Evolutionary conservation across 2,329 filamentous ascomycete genomes (phyloP).

Genomic region (Arthrobotrys entomopaga): DNA sequence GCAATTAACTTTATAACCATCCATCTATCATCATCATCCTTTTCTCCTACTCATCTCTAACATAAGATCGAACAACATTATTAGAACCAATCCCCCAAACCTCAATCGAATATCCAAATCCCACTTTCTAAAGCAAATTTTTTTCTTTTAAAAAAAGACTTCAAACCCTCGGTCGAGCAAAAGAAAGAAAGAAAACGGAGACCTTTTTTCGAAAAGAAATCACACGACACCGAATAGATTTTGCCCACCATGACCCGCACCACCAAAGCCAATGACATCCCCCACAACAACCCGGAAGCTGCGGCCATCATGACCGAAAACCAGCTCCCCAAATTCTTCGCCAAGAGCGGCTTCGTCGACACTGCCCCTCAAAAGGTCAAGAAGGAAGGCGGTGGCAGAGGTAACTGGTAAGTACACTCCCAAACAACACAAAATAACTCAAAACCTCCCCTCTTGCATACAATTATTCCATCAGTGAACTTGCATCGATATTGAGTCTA

Average conservation of each 20-base stretch:
- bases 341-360: slow-evolving; percentile 82
- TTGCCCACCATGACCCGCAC: slow-evolving; percentile 79
- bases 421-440: background rate
- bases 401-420: slow-evolving; percentile 79
- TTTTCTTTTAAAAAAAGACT: too few species aligned
- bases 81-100: background rate
- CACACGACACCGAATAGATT: background rate
- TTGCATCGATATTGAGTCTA: too few species aligned
- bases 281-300: slow-evolving; percentile 81
- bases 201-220: background rate
- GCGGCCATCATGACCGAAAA: slow-evolving; percentile 77
- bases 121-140: too few species aligned
- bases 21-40: background rate
- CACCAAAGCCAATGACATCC: slow-evolving; percentile 84
- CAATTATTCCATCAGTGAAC: slow-evolving; percentile 11
- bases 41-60: background rate
- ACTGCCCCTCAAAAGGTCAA: slow-evolving; percentile 91
- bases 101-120: background rate
- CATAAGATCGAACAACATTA: background rate
- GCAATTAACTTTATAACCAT: too few species aligned
- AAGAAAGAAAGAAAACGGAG: too few species aligned
- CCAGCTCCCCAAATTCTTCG: slow-evolving; percentile 89
- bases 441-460: background rate
- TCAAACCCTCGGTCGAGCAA: too few species aligned
- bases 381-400: slow-evolving; percentile 92